Conservation (phyloP, 2,329 filamentous ascomycete species). For the Didymella pinodella region DNA sequence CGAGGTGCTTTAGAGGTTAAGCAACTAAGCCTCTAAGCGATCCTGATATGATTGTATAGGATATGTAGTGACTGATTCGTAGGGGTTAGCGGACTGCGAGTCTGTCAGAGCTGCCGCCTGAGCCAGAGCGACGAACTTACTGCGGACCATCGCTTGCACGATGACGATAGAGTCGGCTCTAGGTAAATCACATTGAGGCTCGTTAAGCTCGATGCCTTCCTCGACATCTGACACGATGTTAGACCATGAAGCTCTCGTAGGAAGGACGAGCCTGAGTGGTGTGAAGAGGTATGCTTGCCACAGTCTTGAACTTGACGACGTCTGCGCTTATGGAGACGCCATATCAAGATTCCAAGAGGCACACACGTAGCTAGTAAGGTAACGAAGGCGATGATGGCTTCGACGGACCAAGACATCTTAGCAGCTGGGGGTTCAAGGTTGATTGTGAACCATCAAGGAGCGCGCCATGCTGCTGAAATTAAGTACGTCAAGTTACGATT, state of each 20-base stretch:
- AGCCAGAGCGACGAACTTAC: not conserved
- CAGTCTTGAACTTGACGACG: not conserved
- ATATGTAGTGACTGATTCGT: not conserved
- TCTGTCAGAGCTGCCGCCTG: not conserved
- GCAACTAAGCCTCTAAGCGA: not conserved
- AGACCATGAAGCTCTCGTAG: not conserved
- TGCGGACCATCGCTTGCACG: not conserved
- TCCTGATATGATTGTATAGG: not conserved
- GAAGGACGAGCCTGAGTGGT: not conserved
- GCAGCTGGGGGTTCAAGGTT: not conserved
- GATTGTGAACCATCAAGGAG: not conserved
- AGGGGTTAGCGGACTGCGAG: not conserved
- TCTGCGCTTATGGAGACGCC: conserved; percentile 12
- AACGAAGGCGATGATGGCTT: conserved; percentile 18
- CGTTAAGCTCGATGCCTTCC: not conserved
- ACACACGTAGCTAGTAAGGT: conserved; percentile 14
- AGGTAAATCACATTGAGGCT: not conserved
- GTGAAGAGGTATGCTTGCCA: not conserved
- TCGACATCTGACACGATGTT: conserved; percentile 2
- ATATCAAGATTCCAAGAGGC: conserved; percentile 8
- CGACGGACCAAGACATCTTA: conserved; percentile 12
- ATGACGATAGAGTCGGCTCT: conserved; percentile 1
- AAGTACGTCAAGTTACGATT: conserved; percentile 5
- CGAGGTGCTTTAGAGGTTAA: not conserved
- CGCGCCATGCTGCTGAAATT: not conserved